phyloP scores from a whole-genome alignment of 495 filamentous ascomycete species.

The Podospora didyma region DNA sequence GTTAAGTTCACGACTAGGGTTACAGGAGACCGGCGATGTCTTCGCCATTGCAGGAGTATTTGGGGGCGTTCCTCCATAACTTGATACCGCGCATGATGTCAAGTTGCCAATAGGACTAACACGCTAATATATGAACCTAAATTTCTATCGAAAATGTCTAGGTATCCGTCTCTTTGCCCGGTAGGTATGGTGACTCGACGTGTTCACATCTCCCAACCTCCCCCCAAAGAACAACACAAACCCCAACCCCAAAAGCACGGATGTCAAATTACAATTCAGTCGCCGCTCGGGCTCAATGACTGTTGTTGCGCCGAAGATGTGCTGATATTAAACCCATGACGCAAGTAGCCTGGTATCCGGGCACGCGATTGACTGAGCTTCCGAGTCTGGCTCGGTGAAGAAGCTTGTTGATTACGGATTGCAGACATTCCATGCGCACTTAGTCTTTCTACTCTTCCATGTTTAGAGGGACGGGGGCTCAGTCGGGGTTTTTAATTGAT shows the following conservation, averaged over 20 bases:
- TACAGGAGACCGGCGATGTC: not conserved
- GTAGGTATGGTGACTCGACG: not conserved
- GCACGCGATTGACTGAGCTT: conserved; percentile 23
- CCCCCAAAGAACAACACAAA: not conserved
- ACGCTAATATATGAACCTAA: not conserved
- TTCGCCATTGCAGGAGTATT: not conserved
- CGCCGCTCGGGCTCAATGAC: conserved; percentile 56
- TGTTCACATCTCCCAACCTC: not conserved
- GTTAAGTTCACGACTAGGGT: conserved; percentile 1
- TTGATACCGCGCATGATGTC: not conserved
- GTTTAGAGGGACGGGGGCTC: too few species aligned
- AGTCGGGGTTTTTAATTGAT: too few species aligned
- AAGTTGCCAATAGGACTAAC: not conserved
- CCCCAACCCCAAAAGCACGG: conserved; percentile 59
- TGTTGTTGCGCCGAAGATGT: conserved; percentile 88
- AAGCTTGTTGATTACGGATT: conserved; percentile 25
- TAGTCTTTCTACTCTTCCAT: not conserved
- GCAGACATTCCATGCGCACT: conserved; percentile 22
- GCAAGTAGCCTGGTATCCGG: conserved; percentile 39
- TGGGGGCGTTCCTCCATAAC: not conserved
- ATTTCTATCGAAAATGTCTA: not conserved
- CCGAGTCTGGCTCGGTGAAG: not conserved
- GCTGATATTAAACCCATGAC: conserved; percentile 47
- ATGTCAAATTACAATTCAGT: conserved; percentile 99
- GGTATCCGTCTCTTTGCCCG: not conserved